Conservation (phyloP, 148 eudicot genomes). For the Amaranthus hypochondriacus region DNA sequence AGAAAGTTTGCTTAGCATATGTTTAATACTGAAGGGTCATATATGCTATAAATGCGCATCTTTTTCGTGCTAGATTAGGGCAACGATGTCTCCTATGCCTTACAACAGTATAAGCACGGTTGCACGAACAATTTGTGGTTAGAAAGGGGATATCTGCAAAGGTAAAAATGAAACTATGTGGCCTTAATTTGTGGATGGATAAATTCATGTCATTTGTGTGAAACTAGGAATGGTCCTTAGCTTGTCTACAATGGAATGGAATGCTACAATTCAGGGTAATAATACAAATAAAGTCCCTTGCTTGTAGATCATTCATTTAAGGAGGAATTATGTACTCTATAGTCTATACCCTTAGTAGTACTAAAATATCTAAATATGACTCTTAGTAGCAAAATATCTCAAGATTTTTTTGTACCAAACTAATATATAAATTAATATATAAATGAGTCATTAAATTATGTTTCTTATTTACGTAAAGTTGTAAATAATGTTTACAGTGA, state of each 20-base stretch:
- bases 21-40: conserved; percentile 6
- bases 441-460: too few relatives aligned
- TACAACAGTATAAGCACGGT: conserved; percentile 6
- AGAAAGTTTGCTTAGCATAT: conserved; percentile 15
- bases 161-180: neutral
- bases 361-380: neutral
- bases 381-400: too few relatives aligned
- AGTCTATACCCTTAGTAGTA: neutral
- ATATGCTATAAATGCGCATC: neutral
- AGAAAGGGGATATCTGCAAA: neutral
- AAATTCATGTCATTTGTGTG: conserved; percentile 24
- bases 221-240: neutral
- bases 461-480: too few relatives aligned
- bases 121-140: conserved; percentile 20
- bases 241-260: conserved; percentile 9
- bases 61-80: conserved; percentile 14
- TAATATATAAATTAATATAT: too few relatives aligned
- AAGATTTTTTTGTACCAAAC: too few relatives aligned
- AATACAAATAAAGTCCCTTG: neutral
- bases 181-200: conserved; percentile 8
- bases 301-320: neutral
- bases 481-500: too few relatives aligned
- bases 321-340: neutral
- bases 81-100: conserved; percentile 15
- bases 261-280: neutral